Evolutionary conservation across 2,329 filamentous ascomycete genomes (phyloP), one percentile per base, ranked within the genome.

Genomic region (Penicillium vulpinum): DNA sequence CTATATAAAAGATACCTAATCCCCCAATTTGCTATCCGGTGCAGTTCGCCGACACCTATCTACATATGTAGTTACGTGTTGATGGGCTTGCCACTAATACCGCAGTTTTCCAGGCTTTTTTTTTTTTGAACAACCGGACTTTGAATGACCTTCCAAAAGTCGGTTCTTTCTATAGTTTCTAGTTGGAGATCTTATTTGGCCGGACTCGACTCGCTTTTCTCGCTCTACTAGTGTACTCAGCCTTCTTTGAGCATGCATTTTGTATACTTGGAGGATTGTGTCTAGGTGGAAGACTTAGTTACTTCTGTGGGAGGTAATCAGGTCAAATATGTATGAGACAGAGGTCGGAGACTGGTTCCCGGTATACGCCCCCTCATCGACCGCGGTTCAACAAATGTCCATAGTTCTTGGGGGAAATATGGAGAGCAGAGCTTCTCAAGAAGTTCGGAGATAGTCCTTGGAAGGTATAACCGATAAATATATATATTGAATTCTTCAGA

Each of bases 281-380:
- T 1, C n/a, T 26, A 29, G 3, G 26, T 21, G 10, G 13, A n/a
- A 13, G 16, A 2, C 8, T 28, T 18, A 18, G 22, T 24, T 40
- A 39, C 11, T 40, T 10, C 13, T 40, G 38, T 40, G n/a, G n/a
- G n/a, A n/a, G n/a, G n/a, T n/a, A n/a, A n/a, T 15, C n/a, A 44
- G 16, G 9, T 16, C 24, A 3, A 43, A 43, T 38, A 8, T 49
- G 33, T 38, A 8, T 49, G 33, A 24, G 7, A 22, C 15, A 29
- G 28, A 31, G 26, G 13, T 39, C 51, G 51, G 51, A 53, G 33
- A 53, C 33, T 35, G 33, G 16, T 46, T 39, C 51, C 33, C 51
- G 51, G 24, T 8, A 39, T 21, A 9, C 28, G 21, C 15, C 39
- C 36, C 16, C 41, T 46, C 33, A 29, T 44, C 38, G 15, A 29